These are phyloP conservation scores for Anisodus acutangulus DNA, from an alignment of 257 asterid species.

Conservation along the genomic window DNA sequence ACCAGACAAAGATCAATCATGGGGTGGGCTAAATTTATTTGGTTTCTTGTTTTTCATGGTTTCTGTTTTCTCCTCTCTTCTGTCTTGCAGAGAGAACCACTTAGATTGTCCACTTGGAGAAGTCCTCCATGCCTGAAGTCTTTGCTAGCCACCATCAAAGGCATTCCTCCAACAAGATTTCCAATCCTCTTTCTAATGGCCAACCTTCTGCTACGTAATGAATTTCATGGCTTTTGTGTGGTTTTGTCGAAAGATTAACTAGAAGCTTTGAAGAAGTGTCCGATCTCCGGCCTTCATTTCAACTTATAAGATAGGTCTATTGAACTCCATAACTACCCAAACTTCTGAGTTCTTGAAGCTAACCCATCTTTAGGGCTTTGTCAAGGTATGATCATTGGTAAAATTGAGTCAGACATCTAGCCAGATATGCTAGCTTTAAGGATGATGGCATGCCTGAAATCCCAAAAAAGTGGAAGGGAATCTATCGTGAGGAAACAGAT, in stretches of 20 bases:
- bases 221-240: too few relatives aligned
- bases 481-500: background rate
- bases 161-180: background rate
- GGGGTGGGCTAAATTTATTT: background rate
- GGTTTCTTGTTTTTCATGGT: background rate
- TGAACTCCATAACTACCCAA: too few relatives aligned
- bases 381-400: too few relatives aligned
- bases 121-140: background rate
- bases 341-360: background rate
- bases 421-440: conserved; percentile 1
- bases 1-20: background rate
- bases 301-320: too few relatives aligned
- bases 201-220: background rate
- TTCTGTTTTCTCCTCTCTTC: background rate
- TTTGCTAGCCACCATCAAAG: too few relatives aligned
- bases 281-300: too few relatives aligned
- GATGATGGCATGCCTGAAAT: background rate
- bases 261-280: too few relatives aligned
- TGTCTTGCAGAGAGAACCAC: background rate
- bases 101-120: conserved; percentile 19
- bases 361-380: background rate
- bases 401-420: background rate
- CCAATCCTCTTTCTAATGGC: background rate
- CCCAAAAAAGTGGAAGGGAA: conserved; percentile 15
- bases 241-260: too few relatives aligned